These are phyloP conservation scores for Naganishia antarctica DNA, from an alignment of 768 basidiomycete species.

Conservation along the genomic window DNA sequence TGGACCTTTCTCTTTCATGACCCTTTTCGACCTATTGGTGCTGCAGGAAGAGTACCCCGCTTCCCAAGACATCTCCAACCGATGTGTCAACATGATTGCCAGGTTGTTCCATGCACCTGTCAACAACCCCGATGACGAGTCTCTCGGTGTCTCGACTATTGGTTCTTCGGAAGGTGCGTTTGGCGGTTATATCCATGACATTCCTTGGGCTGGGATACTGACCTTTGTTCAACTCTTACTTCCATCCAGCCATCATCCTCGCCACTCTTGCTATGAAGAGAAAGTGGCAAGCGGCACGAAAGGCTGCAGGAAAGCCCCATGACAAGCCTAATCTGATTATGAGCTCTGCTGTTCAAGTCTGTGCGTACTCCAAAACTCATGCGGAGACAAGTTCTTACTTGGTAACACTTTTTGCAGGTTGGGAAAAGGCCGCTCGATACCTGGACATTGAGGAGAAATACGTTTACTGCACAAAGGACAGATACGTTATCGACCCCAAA, in stretches of 20 bases:
- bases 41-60: conserved; percentile 30
- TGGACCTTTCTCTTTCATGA: too few species aligned
- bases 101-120: conserved; percentile 33
- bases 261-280: conserved; percentile 30
- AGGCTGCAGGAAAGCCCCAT: conserved; percentile 26
- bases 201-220: too few species aligned
- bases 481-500: conserved; percentile 45
- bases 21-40: too few species aligned
- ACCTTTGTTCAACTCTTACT: too few species aligned
- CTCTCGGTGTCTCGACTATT: conserved; percentile 29
- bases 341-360: conserved; percentile 38
- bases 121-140: conserved; percentile 20
- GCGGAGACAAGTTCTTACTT: too few species aligned
- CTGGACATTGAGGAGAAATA: conserved; percentile 47
- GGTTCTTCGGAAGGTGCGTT: conserved; percentile 27
- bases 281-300: conserved; percentile 26
- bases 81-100: conserved; percentile 30
- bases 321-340: conserved; percentile 35
- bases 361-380: conserved; percentile 24
- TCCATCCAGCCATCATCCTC: conserved; percentile 28
- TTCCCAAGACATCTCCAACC: conserved; percentile 30
- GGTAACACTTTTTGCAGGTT: conserved; percentile 34
- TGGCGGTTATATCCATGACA: too few species aligned
- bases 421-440: conserved; percentile 46
- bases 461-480: conserved; percentile 36